Percentiles rank a stretch among this genome's conserved stretches.
Conservation (phyloP, 257 asterid species). For the Jaltomata sinuosa region DNA sequence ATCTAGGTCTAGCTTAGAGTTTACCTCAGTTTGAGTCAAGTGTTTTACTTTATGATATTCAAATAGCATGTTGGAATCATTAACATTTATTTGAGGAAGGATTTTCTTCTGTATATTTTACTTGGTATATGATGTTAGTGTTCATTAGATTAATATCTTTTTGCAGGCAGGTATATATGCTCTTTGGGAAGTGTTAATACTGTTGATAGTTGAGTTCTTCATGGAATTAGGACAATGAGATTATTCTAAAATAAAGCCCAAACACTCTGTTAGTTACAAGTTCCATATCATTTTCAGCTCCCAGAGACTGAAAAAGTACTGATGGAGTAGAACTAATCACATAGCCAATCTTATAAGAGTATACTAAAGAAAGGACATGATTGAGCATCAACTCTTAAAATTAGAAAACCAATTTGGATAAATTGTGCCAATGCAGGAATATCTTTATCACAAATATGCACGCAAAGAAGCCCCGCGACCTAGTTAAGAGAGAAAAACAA, state of each 20-base stretch:
- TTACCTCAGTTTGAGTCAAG: not conserved
- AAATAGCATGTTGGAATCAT: not conserved
- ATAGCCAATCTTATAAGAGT: not conserved
- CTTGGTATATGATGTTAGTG: not conserved
- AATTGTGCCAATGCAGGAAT: not conserved
- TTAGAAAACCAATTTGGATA: not conserved
- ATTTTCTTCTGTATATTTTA: not conserved
- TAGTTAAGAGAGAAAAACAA: not conserved
- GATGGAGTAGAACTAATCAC: not conserved
- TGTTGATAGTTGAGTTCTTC: not conserved
- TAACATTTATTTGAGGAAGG: not conserved
- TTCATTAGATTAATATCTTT: not conserved
- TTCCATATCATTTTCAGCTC: not conserved
- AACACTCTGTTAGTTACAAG: not conserved
- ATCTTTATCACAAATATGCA: not conserved
- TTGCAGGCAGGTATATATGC: not conserved
- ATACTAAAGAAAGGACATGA: not conserved
- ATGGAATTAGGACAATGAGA: not conserved
- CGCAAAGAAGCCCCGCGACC: too few species aligned
- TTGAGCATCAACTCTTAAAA: not conserved
- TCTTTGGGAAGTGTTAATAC: not conserved
- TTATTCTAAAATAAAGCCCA: not conserved
- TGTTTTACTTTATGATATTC: not conserved
- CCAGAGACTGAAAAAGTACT: not conserved
- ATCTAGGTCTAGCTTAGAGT: not conserved